A percentile compares a stretch with the other conserved stretches of the same genome.
phyloP scores from a whole-genome alignment of 352 stramenopile genomes.

The Phytopythium chamaehyphon region DNA sequence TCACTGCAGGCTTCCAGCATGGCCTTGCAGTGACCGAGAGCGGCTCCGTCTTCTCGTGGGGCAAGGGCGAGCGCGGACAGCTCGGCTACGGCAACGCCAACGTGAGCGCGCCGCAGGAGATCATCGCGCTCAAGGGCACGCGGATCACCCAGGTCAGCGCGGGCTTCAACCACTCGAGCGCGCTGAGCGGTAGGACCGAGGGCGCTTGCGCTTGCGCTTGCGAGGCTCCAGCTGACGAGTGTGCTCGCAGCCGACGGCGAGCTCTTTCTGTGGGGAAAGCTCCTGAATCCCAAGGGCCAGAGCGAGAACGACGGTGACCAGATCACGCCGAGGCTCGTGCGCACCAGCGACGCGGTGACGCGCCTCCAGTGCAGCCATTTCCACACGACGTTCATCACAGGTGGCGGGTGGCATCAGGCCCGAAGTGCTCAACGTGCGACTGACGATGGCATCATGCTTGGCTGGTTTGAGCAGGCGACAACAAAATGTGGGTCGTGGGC shows the following conservation, averaged over 20 bases:
- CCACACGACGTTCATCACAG: conserved; percentile 78
- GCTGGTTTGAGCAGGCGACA: conserved; percentile 45
- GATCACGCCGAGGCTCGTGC: conserved; percentile 64
- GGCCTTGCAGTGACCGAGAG: conserved; percentile 59
- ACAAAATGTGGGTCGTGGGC: conserved; percentile 75
- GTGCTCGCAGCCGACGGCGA: conserved; percentile 54
- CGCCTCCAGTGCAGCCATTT: conserved; percentile 78
- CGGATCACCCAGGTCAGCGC: conserved; percentile 57
- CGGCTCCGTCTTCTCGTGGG: conserved; percentile 75
- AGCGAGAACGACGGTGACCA: conserved; percentile 61
- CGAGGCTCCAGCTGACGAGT: conserved; percentile 3
- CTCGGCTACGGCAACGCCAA: conserved; percentile 80
- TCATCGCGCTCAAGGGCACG: conserved; percentile 75
- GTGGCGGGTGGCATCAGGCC: conserved; percentile 13
- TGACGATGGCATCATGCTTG: background rate
- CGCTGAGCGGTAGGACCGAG: conserved; percentile 39
- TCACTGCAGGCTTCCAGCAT: conserved; percentile 78
- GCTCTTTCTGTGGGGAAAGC: conserved; percentile 83
- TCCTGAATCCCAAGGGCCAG: conserved; percentile 68
- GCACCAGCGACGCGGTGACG: conserved; percentile 62
- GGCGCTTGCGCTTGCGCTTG: too few species aligned
- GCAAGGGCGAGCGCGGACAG: conserved; percentile 80
- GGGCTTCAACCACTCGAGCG: conserved; percentile 83
- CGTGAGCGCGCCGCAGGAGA: conserved; percentile 59
- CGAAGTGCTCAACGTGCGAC: background rate